Base-by-base conservation (phyloP, 805 yeast genomes). In the Candida alai region DNA sequence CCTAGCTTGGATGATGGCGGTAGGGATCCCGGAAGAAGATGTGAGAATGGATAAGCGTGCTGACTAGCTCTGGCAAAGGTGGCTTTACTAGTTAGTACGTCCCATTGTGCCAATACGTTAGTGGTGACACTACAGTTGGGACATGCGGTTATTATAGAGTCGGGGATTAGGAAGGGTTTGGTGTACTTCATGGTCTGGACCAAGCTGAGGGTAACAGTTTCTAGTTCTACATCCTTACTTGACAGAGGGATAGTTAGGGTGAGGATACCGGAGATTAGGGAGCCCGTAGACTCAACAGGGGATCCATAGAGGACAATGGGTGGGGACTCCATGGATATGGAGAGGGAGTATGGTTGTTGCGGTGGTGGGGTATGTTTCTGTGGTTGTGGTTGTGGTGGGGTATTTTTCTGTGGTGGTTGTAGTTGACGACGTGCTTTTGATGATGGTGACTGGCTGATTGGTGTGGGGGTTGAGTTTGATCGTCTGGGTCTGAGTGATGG, bases 31-130 rank as follows among this genome's bases (percentile, higher is more conserved):
- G 96, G 95, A 6, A 93, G 54, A 25, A 93, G 62, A 54, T 87
- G 88, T 14, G 95, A 82, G 53, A 93, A 90, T 2, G 98, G 99
- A 55, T 85, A 93, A 1, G 84, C 87, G 49, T 93, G 96, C 12
- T 71, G 65, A n/a, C n/a, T n/a, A 1, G 90, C 93, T 4, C 65
- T 58, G 6, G 79, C 65, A 42, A 87, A 74, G n/a, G 72, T 65
- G 1, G 77, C 68, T 1, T 76, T 65, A 19, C 69, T 67, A 4
- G 74, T 63, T 37, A 93, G 68, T 8, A 93, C 82, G 47, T 87
- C 87, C 99, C 99, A 93, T 34, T 80, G 65, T 19, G 95, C 94
- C 45, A 93, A 64, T 23, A 78, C 82, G 10, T 76, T 78, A 3
- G 60, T 58, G 31, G 73, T 70, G 2, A 56, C 58, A 14, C 65